Evolutionary conservation across 192 early-diverging fungal genomes (phyloP).

Genomic region (Umbelopsis sp.): DNA sequence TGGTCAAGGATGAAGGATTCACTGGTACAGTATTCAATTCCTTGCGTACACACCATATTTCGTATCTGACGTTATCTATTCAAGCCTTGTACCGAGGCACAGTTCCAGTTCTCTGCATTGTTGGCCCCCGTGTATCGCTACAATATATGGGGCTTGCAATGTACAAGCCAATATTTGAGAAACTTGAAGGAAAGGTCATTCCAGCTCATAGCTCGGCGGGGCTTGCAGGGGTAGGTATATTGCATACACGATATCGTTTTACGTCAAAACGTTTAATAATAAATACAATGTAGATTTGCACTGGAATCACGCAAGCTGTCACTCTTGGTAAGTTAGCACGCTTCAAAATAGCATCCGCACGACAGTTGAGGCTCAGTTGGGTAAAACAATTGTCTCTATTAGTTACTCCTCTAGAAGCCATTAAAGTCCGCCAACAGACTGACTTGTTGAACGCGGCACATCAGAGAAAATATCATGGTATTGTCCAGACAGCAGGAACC

Average conservation of each 20-base stretch:
- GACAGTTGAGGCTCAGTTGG: not conserved
- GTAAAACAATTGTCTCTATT: not conserved
- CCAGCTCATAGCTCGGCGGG: constrained; percentile 42
- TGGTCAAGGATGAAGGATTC: constrained; percentile 39
- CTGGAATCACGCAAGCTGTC: constrained; percentile 43
- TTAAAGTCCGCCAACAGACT: constrained; percentile 49
- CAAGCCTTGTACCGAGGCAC: constrained; percentile 45
- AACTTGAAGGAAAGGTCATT: constrained; percentile 37
- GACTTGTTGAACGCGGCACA: constrained; percentile 32
- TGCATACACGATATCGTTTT: not conserved
- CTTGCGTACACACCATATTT: too few relatives aligned
- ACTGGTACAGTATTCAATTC: constrained; percentile 17
- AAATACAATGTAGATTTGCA: constrained; percentile 30
- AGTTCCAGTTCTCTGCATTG: constrained; percentile 43
- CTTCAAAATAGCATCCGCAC: not conserved
- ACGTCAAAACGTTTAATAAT: too few relatives aligned
- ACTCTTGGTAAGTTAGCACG: constrained; percentile 31
- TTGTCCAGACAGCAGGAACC: constrained; percentile 31
- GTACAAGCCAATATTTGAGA: constrained; percentile 47
- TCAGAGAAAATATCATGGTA: constrained; percentile 38
- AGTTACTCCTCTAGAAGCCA: constrained; percentile 47
- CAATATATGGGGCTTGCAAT: constrained; percentile 46
- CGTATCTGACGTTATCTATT: too few relatives aligned
- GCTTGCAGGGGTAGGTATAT: constrained; percentile 37
- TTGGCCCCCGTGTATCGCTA: constrained; percentile 42